Evolutionary conservation across 73 alveolate genomes (phyloP).

Genomic region (Diophrys sp.): DNA sequence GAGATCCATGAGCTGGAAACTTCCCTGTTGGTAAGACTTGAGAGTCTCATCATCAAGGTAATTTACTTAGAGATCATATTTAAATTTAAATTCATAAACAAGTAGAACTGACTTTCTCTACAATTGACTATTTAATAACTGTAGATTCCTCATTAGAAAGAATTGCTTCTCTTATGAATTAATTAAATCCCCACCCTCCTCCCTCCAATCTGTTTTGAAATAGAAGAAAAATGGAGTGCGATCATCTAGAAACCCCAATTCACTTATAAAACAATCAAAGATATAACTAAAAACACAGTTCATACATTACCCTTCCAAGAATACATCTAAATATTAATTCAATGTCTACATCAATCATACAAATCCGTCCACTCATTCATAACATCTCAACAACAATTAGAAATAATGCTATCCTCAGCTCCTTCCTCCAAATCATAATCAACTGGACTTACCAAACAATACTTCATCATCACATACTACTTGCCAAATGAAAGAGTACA

Average conservation of each 20-base stretch:
- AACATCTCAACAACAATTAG: constrained; percentile 36
- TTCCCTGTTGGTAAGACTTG: too few species aligned
- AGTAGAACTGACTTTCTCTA: too few species aligned
- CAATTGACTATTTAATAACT: too few species aligned
- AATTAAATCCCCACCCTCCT: too few species aligned
- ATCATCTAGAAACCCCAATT: constrained; percentile 61
- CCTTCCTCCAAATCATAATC: constrained; percentile 1
- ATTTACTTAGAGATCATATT: too few species aligned
- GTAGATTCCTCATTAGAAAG: too few species aligned
- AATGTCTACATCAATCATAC: constrained; percentile 38
- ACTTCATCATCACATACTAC: constrained; percentile 10
- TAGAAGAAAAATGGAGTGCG: constrained; percentile 46
- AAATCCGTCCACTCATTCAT: constrained; percentile 62
- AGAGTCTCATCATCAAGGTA: too few species aligned
- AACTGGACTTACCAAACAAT: neutral
- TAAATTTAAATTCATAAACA: too few species aligned
- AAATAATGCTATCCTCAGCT: neutral
- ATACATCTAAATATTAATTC: constrained; percentile 60
- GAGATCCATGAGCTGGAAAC: too few species aligned
- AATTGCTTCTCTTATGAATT: too few species aligned
- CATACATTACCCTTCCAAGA: constrained; percentile 48
- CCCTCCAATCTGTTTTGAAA: too few species aligned
- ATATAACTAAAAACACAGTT: constrained; percentile 68
- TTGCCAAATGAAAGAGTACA: constrained; percentile 14
- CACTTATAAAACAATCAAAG: constrained; percentile 55